Evolutionary conservation across 768 basidiomycete genomes (phyloP).

Genomic region (Trichaptum fuscoviolaceum): DNA sequence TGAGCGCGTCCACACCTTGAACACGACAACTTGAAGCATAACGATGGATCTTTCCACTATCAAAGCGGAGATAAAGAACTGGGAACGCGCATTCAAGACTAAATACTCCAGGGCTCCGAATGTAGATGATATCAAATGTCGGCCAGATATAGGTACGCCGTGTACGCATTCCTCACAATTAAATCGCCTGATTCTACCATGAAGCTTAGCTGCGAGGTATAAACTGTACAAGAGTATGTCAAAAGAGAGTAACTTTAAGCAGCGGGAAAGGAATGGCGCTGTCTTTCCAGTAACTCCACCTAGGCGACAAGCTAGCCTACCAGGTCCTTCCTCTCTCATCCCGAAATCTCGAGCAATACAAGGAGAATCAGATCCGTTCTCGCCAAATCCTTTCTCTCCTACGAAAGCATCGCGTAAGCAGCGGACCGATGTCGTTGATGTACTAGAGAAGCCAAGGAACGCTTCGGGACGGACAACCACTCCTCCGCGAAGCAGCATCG

Average conservation of each 20-base stretch:
- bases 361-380: slow-evolving; percentile 44
- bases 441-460: background rate
- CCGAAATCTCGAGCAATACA: slow-evolving; percentile 48
- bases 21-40: slow-evolving; percentile 26
- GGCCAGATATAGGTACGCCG: slow-evolving; percentile 56
- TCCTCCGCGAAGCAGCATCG: slow-evolving; percentile 39
- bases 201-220: slow-evolving; percentile 66
- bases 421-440: background rate
- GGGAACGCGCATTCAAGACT: slow-evolving; percentile 66
- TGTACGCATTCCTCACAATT: slow-evolving; percentile 9
- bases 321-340: slow-evolving; percentile 34
- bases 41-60: slow-evolving; percentile 42
- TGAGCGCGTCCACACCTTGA: slow-evolving; percentile 1
- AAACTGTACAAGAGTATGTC: slow-evolving; percentile 74
- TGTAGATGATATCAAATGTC: slow-evolving; percentile 64
- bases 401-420: slow-evolving; percentile 55
- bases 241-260: slow-evolving; percentile 36
- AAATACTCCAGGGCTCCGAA: slow-evolving; percentile 53
- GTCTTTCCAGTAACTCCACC: slow-evolving; percentile 25
- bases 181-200: slow-evolving; percentile 14
- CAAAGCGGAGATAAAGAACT: slow-evolving; percentile 67
- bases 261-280: slow-evolving; percentile 1
- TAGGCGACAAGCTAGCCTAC: slow-evolving; percentile 28
- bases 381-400: slow-evolving; percentile 78
- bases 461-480: slow-evolving; percentile 15